Base-by-base conservation (phyloP, 1,139 yeast genomes). In the Saccharomyces hybrid region DNA sequence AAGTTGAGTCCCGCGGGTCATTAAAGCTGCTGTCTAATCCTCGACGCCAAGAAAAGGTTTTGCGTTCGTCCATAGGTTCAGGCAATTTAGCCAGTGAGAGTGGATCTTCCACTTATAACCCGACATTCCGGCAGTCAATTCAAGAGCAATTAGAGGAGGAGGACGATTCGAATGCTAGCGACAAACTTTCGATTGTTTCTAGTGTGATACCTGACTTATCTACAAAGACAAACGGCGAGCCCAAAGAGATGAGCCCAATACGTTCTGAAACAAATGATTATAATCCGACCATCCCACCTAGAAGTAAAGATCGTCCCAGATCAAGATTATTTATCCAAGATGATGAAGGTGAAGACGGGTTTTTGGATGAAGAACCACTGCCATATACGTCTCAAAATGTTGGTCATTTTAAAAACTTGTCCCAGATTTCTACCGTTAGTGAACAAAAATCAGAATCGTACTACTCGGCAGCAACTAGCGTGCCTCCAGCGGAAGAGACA, bases 71-170 rank as follows among this genome's bases (percentile, higher is more conserved):
- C 4, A 62, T 66, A 14, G 68, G 65, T 9, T 66, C 70, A 3
- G 70, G 69, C 3, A 64, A 66, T 51, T 48, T 66, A 28, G 69
- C 68, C 1, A 66, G 69, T 53, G 69, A 64, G 47, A 66, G 69
- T 53, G 69, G 68, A 9, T 60, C 65, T 5, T 66, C 69, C 2
- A 54, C 53, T 16, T 58, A 59, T 48, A 48, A 57, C 26, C 55
- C 56, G 25, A 38, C 8, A 3, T 16, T 38, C 13, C 44, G 7
- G 7, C 44, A 38, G 25, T 25, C 47, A 5, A 53, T 52, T 13
- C 53, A 48, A 13, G 56, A 56, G 34, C 29, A 20, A 16, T 16
- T 23, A 28, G 42, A 42, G 16, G 41, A 42, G 8, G 42, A 47
- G 1, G 44, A 32, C 11, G 29, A 50, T 9, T 32, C 49, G 6